Base-by-base conservation (phyloP, 306 rosid species). In the Boehmeria nivea region DNA sequence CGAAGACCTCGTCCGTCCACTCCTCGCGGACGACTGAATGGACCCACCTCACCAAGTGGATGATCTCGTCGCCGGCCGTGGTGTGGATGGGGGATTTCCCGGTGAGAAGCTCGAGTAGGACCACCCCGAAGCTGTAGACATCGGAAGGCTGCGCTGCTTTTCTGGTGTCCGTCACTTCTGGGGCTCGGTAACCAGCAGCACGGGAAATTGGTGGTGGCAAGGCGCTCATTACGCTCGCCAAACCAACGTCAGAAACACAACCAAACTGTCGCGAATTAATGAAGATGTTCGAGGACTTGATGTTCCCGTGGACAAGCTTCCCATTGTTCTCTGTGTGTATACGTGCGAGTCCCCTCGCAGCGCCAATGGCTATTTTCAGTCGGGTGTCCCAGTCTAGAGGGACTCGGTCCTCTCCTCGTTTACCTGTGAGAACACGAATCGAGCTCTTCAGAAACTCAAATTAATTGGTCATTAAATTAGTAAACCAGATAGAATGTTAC, bases 1-100 rank as follows among this genome's bases (percentile, higher is more conserved):
- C 97, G 62, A 89, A 89, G 7, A 89, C 97, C 81, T 89, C 97
- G 0, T 94, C 95, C 3, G 97, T 89, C 97, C 97, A 89, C 67
- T 89, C 95, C 64, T 89, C 97, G 38, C 95, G 66, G 43, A 89
- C 97, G 43, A 89, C 97, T 20, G 97, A 89, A 72, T 89, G 97
- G 76, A 89, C 97, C 97, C 97, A 89, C 68, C 97, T 78, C 57
- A 89, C 97, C 65, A 89, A 69, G 75, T 85, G 97, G 36, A 89
- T 71, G 36, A 89, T 79, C 81, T 89, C 97, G 59, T 89, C 95
- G 6, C 95, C 87, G 2, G 87, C 84, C 19, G 83, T 83, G 0
- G 97, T 78, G 26, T 83, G 83, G 8, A 85, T 79, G 11, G 97
- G 97, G 23, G 95, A 89, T 74, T 89, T 89, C 44, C 97, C 93